Evolutionary conservation across 176 grass and related monocot species (phyloP).

Genomic region (Bolboschoenus planiculmis): DNA sequence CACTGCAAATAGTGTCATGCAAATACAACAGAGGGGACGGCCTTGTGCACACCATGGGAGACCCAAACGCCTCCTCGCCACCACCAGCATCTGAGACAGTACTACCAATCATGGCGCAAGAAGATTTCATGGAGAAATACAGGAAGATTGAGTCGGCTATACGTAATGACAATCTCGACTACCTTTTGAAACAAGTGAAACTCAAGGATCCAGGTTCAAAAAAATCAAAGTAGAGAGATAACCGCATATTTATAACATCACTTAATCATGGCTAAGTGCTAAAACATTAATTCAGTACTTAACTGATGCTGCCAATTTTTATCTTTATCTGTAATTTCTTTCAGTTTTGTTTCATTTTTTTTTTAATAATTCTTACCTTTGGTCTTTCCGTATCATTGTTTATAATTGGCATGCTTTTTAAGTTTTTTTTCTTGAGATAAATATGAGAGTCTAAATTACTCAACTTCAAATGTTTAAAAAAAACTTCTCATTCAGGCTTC

Average conservation of each 20-base stretch:
- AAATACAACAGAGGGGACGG: not conserved
- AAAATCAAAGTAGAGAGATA: no score
- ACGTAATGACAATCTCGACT: not conserved
- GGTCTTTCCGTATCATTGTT: not conserved
- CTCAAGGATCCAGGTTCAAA: not conserved
- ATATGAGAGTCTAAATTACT: no score
- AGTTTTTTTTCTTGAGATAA: no score
- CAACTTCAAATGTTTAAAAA: no score
- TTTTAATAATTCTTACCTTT: not conserved
- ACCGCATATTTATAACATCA: no score
- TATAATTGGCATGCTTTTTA: no score
- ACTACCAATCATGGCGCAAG: not conserved
- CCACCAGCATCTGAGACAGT: not conserved
- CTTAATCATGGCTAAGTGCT: no score
- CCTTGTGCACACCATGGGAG: not conserved
- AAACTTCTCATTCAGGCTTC: no score
- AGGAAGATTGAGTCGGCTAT: not conserved
- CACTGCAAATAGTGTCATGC: not conserved
- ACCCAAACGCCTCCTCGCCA: not conserved
- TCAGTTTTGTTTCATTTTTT: not conserved
- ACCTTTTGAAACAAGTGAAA: not conserved
- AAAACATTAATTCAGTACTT: not conserved
- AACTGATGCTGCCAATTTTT: not conserved
- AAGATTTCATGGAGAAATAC: not conserved
- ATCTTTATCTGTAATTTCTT: not conserved